phyloP scores from a whole-genome alignment of 208 protist species.

The Leishmania aethiopica region DNA sequence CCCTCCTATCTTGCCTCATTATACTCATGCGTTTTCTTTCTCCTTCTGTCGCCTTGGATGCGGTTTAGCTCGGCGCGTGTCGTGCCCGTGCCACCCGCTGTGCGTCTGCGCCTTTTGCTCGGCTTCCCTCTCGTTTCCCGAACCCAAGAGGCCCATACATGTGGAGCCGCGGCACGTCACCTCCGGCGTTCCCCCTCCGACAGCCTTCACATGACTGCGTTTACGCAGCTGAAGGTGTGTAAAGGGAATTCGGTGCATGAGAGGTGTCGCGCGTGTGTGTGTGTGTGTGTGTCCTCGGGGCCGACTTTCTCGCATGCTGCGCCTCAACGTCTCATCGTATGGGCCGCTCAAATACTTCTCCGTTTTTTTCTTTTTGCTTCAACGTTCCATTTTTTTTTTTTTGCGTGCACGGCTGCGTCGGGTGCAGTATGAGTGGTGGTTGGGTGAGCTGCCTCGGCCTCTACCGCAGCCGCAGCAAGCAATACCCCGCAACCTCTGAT shows the following conservation, averaged over 20 bases:
- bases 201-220: neutral
- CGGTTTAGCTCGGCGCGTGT: neutral
- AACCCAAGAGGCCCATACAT: neutral
- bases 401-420: neutral
- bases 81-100: neutral
- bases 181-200: neutral
- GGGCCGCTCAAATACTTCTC: neutral
- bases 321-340: neutral
- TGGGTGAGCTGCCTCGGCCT: neutral
- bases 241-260: neutral
- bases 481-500: neutral
- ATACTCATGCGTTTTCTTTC: neutral
- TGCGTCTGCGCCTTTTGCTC: neutral
- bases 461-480: neutral
- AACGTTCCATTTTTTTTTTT: neutral
- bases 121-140: neutral
- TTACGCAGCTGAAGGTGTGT: neutral
- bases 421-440: neutral
- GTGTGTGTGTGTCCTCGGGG: too few species aligned
- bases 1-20: neutral
- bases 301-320: neutral
- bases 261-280: too few species aligned
- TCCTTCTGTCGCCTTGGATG: neutral
- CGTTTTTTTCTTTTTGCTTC: neutral
- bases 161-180: neutral